Conservation (phyloP, 73 alveolate genomes). For the Breviolum minutum region DNA sequence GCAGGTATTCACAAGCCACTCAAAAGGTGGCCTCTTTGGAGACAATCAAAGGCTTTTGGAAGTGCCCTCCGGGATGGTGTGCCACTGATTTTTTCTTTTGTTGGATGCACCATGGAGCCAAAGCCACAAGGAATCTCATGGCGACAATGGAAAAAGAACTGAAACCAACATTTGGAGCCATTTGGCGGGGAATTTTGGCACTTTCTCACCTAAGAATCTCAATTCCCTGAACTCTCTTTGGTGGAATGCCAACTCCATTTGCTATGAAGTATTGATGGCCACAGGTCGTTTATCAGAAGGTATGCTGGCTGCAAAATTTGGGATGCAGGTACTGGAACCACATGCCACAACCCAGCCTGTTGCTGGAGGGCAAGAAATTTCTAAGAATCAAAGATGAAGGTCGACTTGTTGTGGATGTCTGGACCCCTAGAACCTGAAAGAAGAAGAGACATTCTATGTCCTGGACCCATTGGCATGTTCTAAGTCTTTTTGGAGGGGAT, state of each 20-base stretch:
- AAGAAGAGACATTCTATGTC: too few relatives aligned
- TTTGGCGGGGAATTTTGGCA: too few relatives aligned
- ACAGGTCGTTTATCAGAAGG: background rate
- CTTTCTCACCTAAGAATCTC: too few relatives aligned
- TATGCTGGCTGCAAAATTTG: background rate
- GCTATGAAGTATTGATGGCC: background rate
- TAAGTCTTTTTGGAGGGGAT: background rate
- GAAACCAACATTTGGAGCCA: too few relatives aligned
- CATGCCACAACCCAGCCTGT: conserved; percentile 84
- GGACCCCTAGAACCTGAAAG: background rate
- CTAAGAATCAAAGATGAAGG: conserved; percentile 54
- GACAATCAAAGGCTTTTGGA: conserved; percentile 74
- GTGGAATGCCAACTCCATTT: background rate
- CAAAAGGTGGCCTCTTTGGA: conserved; percentile 45
- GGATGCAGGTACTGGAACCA: conserved; percentile 92
- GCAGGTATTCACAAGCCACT: conserved; percentile 93
- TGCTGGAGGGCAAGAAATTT: conserved; percentile 93
- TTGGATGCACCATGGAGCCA: too few relatives aligned
- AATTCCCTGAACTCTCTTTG: background rate
- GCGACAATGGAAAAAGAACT: too few relatives aligned
- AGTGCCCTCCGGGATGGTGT: background rate
- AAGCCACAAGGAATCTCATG: too few relatives aligned
- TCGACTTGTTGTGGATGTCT: conserved; percentile 80
- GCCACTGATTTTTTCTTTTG: too few relatives aligned
- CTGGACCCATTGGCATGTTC: background rate